phyloP scores from a whole-genome alignment of 192 early-diverging fungal species.

The Gaertneriomyces semiglobifer region DNA sequence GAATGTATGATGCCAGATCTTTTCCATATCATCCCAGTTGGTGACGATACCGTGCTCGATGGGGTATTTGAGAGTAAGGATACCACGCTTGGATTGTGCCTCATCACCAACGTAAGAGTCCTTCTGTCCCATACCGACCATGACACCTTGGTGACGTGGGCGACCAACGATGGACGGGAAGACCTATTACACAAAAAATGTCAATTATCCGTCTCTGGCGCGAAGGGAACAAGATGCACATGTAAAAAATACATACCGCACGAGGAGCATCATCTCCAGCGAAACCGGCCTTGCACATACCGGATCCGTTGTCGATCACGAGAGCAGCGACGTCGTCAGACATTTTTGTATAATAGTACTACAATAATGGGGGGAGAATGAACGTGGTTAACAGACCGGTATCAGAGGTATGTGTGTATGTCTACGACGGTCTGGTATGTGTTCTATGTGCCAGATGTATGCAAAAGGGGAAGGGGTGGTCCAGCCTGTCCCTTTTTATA shows the following conservation, averaged over 20 bases:
- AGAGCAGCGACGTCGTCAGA: conserved; percentile 48
- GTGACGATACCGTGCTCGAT: conserved; percentile 63
- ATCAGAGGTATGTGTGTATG: no score
- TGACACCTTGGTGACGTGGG: conserved; percentile 56
- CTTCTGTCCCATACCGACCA: conserved; percentile 65
- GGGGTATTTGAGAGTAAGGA: conserved; percentile 60
- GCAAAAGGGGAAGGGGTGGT: no score
- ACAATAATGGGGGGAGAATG: no score
- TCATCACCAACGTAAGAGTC: conserved; percentile 67
- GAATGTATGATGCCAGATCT: conserved; percentile 66
- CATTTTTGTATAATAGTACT: conserved; percentile 9
- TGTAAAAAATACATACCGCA: conserved; percentile 45
- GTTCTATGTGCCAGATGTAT: no score
- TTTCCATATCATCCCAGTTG: conserved; percentile 72
- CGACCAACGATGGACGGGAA: conserved; percentile 61
- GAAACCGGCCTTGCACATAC: conserved; percentile 65
- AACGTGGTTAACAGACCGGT: no score
- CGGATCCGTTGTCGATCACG: conserved; percentile 63
- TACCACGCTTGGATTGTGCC: conserved; percentile 64
- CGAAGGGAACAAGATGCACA: not conserved
- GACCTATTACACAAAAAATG: conserved; percentile 29
- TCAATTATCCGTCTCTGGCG: not conserved
- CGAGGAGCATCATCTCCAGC: conserved; percentile 61
- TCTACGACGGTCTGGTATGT: no score
- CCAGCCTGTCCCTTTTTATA: not conserved